Conservation (phyloP, 352 stramenopile genomes). For the Heterotrichella gracilis region DNA sequence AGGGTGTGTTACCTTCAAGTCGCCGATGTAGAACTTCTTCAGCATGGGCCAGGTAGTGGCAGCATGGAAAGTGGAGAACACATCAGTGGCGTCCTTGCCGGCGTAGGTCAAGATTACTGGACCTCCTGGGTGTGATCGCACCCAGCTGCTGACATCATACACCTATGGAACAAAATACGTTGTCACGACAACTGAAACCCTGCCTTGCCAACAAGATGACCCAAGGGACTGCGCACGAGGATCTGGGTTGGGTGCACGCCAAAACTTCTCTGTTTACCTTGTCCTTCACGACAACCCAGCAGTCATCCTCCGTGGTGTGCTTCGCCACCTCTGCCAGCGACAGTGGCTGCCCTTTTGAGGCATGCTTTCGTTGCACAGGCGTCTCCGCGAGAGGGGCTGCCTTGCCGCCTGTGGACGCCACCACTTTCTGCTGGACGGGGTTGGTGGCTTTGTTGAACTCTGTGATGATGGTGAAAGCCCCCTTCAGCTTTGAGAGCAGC, state of each 20-base stretch:
- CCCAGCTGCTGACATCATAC: constrained; percentile 23
- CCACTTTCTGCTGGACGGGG: no score
- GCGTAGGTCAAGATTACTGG: constrained; percentile 77
- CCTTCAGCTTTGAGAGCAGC: no score
- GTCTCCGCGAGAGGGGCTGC: no score
- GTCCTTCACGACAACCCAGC: constrained; percentile 64
- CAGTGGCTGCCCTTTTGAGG: no score
- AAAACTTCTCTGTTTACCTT: constrained; percentile 22
- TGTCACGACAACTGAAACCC: constrained; percentile 28
- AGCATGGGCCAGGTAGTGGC: constrained; percentile 55
- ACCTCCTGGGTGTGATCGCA: constrained; percentile 30
- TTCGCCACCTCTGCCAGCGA: constrained; percentile 52
- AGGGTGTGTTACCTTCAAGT: constrained; percentile 34
- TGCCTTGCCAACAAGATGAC: background rate
- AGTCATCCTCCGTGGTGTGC: constrained; percentile 64
- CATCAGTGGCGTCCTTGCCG: constrained; percentile 82
- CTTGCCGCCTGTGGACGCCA: no score
- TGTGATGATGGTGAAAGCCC: no score
- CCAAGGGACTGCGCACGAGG: background rate
- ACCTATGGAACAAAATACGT: constrained; percentile 37
- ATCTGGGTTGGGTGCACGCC: background rate
- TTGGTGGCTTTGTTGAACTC: no score
- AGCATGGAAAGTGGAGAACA: constrained; percentile 85
- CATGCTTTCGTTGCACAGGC: no score
- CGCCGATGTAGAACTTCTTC: constrained; percentile 78